Evolutionary conservation across 2,329 filamentous ascomycete genomes (phyloP).

Genomic region (Aspergillus arachidicola): DNA sequence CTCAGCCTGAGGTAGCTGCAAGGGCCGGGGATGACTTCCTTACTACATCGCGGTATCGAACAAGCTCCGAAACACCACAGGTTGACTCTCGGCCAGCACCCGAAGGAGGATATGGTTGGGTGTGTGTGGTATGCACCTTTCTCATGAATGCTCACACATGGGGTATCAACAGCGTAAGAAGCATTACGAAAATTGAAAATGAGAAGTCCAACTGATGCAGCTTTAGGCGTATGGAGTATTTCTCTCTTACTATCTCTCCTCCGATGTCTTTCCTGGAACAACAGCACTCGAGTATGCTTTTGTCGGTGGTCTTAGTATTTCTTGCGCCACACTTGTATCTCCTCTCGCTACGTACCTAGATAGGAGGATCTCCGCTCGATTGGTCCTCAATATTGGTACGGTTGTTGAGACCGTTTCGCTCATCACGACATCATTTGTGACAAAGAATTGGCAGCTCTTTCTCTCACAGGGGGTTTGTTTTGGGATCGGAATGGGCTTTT

Average conservation of each 20-base stretch:
- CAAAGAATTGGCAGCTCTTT: conserved; percentile 1
- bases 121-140: background rate
- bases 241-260: background rate
- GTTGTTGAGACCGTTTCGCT: background rate
- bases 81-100: too few relatives aligned
- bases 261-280: background rate
- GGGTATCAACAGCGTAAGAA: conserved; percentile 1
- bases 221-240: background rate
- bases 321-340: background rate
- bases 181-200: too few relatives aligned
- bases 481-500: background rate
- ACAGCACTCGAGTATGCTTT: background rate
- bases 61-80: too few relatives aligned
- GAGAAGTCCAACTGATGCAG: too few relatives aligned
- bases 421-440: background rate
- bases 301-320: background rate
- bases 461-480: background rate
- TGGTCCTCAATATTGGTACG: background rate
- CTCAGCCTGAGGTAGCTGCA: too few relatives aligned
- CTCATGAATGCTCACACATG: conserved; percentile 4
- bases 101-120: conserved; percentile 6
- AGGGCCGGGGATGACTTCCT: too few relatives aligned
- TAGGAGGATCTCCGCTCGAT: background rate
- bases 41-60: too few relatives aligned
- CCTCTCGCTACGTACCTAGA: background rate